phyloP scores from a whole-genome alignment of 2,329 filamentous ascomycete genomes.

The Didymella pomorum region DNA sequence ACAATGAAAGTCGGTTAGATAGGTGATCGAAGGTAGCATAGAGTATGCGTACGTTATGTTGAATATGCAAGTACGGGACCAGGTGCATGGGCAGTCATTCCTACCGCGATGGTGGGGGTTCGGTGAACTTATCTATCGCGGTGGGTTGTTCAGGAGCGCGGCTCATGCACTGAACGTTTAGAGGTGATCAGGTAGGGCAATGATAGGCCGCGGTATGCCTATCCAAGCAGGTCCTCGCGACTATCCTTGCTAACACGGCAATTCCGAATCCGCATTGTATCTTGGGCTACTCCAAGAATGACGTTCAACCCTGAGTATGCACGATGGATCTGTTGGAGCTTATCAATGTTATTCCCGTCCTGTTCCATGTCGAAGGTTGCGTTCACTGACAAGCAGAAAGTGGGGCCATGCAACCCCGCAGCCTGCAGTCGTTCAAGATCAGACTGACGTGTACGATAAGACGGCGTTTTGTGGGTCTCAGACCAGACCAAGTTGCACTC shows the following conservation, averaged over 20 bases:
- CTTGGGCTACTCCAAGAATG: background rate
- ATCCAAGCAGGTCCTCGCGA: background rate
- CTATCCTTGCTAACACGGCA: background rate
- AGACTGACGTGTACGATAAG: background rate
- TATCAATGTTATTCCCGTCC: background rate
- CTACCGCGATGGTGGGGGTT: background rate
- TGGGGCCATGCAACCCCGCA: background rate
- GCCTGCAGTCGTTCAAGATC: background rate
- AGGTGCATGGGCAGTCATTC: background rate
- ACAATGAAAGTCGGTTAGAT: background rate
- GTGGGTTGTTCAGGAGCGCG: background rate
- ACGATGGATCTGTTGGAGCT: background rate
- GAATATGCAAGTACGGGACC: background rate
- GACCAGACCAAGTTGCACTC: background rate
- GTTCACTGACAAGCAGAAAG: background rate
- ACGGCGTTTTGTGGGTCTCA: background rate
- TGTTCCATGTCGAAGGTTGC: background rate
- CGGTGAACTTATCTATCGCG: background rate
- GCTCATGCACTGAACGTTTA: background rate
- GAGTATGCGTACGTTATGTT: background rate
- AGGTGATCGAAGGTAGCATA: background rate
- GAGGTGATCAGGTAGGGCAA: background rate
- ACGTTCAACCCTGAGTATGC: background rate
- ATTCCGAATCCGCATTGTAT: background rate
- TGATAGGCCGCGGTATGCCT: background rate